Evolutionary conservation across 1,284 basidiomycete species (phyloP).

Genomic region (Puccinia sorghi): DNA sequence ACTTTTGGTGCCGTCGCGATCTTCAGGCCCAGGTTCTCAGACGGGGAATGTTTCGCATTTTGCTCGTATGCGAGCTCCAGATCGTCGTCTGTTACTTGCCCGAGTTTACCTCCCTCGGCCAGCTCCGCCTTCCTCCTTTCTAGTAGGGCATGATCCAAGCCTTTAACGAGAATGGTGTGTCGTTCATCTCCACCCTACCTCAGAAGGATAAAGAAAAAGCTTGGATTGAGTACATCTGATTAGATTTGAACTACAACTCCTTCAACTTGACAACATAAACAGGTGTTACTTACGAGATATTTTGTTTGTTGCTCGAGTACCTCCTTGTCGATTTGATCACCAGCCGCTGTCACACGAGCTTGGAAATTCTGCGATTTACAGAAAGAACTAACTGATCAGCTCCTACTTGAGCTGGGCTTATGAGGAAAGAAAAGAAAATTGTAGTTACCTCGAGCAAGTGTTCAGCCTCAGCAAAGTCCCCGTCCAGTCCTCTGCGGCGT

Average conservation of each 20-base stretch:
- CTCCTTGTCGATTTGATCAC: constrained; percentile 43
- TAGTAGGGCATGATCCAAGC: constrained; percentile 47
- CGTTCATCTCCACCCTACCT: constrained; percentile 49
- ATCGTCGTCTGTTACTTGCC: constrained; percentile 43
- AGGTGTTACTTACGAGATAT: constrained; percentile 35
- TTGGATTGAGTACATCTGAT: constrained; percentile 25
- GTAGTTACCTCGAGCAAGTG: constrained; percentile 42
- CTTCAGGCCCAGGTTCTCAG: neutral
- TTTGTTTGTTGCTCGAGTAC: constrained; percentile 50
- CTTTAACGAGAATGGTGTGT: constrained; percentile 49
- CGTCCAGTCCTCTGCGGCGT: constrained; percentile 39
- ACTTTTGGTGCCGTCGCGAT: neutral
- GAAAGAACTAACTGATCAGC: neutral
- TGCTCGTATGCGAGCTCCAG: constrained; percentile 40
- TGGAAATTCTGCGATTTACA: constrained; percentile 40
- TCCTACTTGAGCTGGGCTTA: neutral
- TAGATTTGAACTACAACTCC: neutral
- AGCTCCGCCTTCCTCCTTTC: constrained; percentile 50
- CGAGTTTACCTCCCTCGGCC: constrained; percentile 30
- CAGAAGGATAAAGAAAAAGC: constrained; percentile 8
- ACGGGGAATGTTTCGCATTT: constrained; percentile 11
- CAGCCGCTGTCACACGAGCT: constrained; percentile 48
- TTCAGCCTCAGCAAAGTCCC: constrained; percentile 50
- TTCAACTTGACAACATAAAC: neutral
- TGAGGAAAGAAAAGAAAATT: neutral